Base-by-base conservation (phyloP, 2,329 filamentous ascomycete species). In the Fusarium buxicola region DNA sequence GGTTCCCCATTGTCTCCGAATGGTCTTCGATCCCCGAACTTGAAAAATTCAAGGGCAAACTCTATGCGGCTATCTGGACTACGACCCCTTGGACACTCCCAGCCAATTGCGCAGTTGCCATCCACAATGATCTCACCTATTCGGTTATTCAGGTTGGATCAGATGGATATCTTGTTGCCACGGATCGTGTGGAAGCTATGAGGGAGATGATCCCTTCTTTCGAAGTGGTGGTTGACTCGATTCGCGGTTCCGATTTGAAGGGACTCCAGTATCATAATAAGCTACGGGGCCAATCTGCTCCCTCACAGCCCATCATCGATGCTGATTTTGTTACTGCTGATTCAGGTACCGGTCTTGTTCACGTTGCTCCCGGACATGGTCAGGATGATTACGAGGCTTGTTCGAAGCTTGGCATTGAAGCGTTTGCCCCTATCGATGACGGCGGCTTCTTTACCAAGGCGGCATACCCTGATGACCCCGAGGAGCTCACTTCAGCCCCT, bases 1-100 rank as follows among this genome's bases (percentile, higher is more conserved):
- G 86, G 58, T 96, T 96, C 70, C 91, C 89, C 1, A 81, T 97
- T 25, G 75, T 86, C 11, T 74, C 73, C 7, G 73, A 75, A 46
- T 71, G 66, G 63, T 68, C 58, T 9, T 62, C 63, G 5, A 65
- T 77, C 3, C 70, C 76, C 1, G 74, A 73, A 10, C 69, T 85
- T 45, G 66, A 73, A 21, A 60, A 64, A 4, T 74, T 85, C 18
- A 65, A 76, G 7, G 81, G 82, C 5, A 78, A 81, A 6, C 72
- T 97, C 10, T 90, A 84, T 73, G 92, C 91, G n/a, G 84, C 95
- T n/a, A 92, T 98, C 47, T 99, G 95, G 95, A 99, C 95, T 2
- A 99, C 95, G 0, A 99, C 95, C 1, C 95, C 95, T 0, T 99
- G 95, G 95, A 99, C 95, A 0, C 81, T 99, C 6, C 94, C 95